phyloP scores from a whole-genome alignment of 1,284 basidiomycete species.

The Ceratobasidium sp. region DNA sequence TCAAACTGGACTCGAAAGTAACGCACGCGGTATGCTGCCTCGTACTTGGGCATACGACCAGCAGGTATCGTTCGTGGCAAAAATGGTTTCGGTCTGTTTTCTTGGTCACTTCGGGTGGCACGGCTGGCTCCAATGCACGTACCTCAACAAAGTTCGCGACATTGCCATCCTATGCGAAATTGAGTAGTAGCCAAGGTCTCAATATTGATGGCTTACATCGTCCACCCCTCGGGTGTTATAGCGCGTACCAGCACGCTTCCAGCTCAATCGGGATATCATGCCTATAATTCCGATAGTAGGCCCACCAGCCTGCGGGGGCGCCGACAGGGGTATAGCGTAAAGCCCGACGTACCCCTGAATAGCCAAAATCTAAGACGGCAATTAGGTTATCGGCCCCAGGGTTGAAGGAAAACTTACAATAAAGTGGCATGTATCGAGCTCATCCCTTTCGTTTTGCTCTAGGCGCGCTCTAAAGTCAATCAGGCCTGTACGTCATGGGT shows the following conservation, averaged over 20 bases:
- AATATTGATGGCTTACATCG: constrained; percentile 61
- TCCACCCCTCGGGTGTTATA: constrained; percentile 98
- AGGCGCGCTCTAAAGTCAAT: constrained; percentile 84
- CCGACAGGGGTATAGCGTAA: constrained; percentile 76
- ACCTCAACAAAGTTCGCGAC: constrained; percentile 98
- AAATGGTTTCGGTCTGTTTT: constrained; percentile 86
- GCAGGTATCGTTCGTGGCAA: constrained; percentile 85
- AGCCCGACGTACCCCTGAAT: constrained; percentile 94
- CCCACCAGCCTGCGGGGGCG: constrained; percentile 75
- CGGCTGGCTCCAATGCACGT: constrained; percentile 50
- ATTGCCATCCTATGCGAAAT: constrained; percentile 74
- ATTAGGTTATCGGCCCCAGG: constrained; percentile 46
- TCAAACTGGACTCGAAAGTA: constrained; percentile 26
- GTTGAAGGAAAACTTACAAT: constrained; percentile 63
- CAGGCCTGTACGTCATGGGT: constrained; percentile 55
- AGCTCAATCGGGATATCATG: constrained; percentile 88
- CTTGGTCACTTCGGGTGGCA: constrained; percentile 3
- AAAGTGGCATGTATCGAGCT: constrained; percentile 82
- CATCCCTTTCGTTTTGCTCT: constrained; percentile 73
- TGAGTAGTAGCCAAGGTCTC: neutral
- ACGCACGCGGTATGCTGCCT: constrained; percentile 91
- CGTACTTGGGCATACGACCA: constrained; percentile 94
- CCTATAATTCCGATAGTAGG: constrained; percentile 77
- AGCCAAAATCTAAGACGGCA: constrained; percentile 72
- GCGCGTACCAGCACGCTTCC: constrained; percentile 95